Evolutionary conservation across 2,329 filamentous ascomycete species (phyloP).

Genomic region (Venturia aucupariae): DNA sequence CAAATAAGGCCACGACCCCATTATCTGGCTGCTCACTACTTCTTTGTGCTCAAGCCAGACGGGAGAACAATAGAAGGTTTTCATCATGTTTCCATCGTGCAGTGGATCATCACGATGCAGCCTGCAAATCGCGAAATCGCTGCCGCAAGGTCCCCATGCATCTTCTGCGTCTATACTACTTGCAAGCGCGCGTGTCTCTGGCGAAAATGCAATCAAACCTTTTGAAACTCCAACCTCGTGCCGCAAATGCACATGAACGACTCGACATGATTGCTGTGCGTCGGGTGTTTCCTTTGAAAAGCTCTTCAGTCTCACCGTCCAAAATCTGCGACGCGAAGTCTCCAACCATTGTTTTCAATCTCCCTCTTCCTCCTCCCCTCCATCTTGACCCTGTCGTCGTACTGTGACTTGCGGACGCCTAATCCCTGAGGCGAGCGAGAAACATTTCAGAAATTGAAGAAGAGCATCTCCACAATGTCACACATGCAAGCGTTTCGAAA

Average conservation of each 20-base stretch:
- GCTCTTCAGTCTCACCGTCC: neutral
- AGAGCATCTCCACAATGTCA: neutral
- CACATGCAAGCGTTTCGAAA: conserved; percentile 8
- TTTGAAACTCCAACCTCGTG: neutral
- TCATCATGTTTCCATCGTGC: neutral
- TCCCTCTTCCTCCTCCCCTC: neutral
- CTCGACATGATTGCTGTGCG: neutral
- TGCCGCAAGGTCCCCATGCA: conserved; percentile 2
- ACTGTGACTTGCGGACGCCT: neutral
- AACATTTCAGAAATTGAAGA: neutral
- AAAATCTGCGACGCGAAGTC: neutral
- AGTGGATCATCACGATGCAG: conserved; percentile 1
- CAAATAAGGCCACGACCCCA: neutral
- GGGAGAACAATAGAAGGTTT: neutral
- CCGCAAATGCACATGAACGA: conserved; percentile 1
- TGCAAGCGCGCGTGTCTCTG: neutral
- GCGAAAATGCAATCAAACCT: neutral
- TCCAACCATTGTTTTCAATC: neutral
- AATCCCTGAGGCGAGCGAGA: neutral
- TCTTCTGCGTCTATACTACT: neutral
- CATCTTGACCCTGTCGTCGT: neutral
- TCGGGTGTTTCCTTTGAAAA: neutral
- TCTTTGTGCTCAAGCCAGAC: neutral
- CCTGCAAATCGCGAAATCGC: neutral
- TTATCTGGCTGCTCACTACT: neutral